A percentile compares a stretch with the other conserved stretches of the same genome.
Conservation (phyloP, 805 yeast species). For the Metschnikowia amazonensis region DNA sequence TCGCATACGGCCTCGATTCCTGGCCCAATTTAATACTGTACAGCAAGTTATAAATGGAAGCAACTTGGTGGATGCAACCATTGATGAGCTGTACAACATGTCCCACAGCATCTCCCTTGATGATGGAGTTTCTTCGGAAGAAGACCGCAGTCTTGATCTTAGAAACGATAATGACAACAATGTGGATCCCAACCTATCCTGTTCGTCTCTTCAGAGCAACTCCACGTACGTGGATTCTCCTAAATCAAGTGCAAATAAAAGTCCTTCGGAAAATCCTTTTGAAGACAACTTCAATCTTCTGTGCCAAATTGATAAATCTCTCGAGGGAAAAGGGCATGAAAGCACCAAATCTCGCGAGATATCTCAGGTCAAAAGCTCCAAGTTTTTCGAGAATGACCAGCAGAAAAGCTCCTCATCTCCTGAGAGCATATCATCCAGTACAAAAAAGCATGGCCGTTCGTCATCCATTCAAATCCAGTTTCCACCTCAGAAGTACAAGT, state of each 20-base stretch:
- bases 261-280: background rate
- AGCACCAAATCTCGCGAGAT: too few species aligned
- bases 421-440: background rate
- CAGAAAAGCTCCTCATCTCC: background rate
- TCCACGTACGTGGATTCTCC: background rate
- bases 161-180: background rate
- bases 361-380: too few species aligned
- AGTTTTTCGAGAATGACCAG: background rate
- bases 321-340: background rate
- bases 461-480: constrained; percentile 24
- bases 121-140: constrained; percentile 16
- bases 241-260: background rate
- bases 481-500: constrained; percentile 39
- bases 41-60: constrained; percentile 18
- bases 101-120: constrained; percentile 22
- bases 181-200: background rate
- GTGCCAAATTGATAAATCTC: background rate
- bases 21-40: constrained; percentile 13
- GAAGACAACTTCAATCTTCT: background rate
- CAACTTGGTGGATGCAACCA: constrained; percentile 10
- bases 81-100: constrained; percentile 30
- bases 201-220: constrained; percentile 4
- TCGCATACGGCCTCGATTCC: constrained; percentile 20
- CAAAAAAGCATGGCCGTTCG: background rate
- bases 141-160: constrained; percentile 2